phyloP scores from a whole-genome alignment of 768 basidiomycete genomes.

The Chalciporus sphaerocephalus region DNA sequence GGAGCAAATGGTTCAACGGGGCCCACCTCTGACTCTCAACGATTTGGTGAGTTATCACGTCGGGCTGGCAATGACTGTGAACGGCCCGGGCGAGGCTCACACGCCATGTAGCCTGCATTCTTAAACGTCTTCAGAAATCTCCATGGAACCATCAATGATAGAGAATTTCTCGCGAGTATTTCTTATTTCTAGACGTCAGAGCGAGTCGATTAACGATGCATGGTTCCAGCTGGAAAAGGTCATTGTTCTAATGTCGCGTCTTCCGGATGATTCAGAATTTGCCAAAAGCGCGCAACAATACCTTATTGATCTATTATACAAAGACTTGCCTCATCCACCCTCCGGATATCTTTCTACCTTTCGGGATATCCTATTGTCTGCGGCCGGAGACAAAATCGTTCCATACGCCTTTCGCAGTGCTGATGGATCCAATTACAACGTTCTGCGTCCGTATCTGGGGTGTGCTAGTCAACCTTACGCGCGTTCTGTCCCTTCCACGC shows the following conservation, averaged over 20 bases:
- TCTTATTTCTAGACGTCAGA: background rate
- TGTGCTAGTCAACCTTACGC: conserved; percentile 64
- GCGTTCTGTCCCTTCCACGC: conserved; percentile 54
- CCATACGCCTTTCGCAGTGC: conserved; percentile 54
- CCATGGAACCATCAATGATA: conserved; percentile 49
- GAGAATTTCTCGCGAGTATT: conserved; percentile 51
- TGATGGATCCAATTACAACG: conserved; percentile 61
- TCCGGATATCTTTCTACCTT: conserved; percentile 42
- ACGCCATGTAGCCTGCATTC: conserved; percentile 40
- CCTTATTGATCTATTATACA: conserved; percentile 62
- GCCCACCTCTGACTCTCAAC: conserved; percentile 18
- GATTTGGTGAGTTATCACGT: conserved; percentile 27
- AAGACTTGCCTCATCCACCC: conserved; percentile 77
- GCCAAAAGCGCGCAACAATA: conserved; percentile 42
- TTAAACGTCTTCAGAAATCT: conserved; percentile 44
- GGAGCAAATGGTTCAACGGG: conserved; percentile 25
- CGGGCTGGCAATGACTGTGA: background rate
- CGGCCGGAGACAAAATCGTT: conserved; percentile 12
- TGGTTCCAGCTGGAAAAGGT: conserved; percentile 55
- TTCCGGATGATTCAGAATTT: conserved; percentile 30
- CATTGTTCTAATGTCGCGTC: conserved; percentile 55
- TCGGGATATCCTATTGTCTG: conserved; percentile 1
- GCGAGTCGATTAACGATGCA: conserved; percentile 4
- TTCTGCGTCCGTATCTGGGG: conserved; percentile 51
- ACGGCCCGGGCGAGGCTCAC: background rate